Evolutionary conservation across 2,329 filamentous ascomycete genomes (phyloP).

Genomic region (Curvularia sp.): DNA sequence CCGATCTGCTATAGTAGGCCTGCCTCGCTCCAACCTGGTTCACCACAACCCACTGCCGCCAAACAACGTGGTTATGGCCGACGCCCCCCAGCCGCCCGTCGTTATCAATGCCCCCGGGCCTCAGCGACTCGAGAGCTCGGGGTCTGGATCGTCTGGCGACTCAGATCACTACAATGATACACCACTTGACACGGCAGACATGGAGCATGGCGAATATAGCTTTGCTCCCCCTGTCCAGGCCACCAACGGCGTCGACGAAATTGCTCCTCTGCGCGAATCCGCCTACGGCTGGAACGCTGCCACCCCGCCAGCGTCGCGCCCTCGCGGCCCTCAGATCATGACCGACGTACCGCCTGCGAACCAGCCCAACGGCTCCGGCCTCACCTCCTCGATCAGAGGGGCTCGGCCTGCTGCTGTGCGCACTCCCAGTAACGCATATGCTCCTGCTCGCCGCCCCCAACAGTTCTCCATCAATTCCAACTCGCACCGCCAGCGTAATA

Average conservation of each 20-base stretch:
- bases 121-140: slow-evolving; percentile 45
- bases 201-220: slow-evolving; percentile 46
- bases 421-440: slow-evolving; percentile 59
- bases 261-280: slow-evolving; percentile 39
- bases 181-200: slow-evolving; percentile 54
- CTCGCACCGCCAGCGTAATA: slow-evolving; percentile 61
- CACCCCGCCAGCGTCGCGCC: slow-evolving; percentile 28
- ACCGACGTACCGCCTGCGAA: slow-evolving; percentile 36
- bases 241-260: slow-evolving; percentile 42
- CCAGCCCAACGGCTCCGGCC: slow-evolving; percentile 37
- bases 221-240: slow-evolving; percentile 50
- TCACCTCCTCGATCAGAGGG: slow-evolving; percentile 27
- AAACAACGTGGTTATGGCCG: slow-evolving; percentile 29
- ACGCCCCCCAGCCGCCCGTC: slow-evolving; percentile 41
- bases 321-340: slow-evolving; percentile 37
- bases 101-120: slow-evolving; percentile 40
- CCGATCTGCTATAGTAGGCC: slow-evolving; percentile 29
- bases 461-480: slow-evolving; percentile 55
- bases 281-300: slow-evolving; percentile 35
- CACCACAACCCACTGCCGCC: slow-evolving; percentile 27
- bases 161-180: slow-evolving; percentile 49
- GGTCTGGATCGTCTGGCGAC: slow-evolving; percentile 56
- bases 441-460: slow-evolving; percentile 56
- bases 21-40: slow-evolving; percentile 37
- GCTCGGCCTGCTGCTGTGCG: slow-evolving; percentile 53